phyloP scores from a whole-genome alignment of 805 yeast species.

The Yarrowia sp. region DNA sequence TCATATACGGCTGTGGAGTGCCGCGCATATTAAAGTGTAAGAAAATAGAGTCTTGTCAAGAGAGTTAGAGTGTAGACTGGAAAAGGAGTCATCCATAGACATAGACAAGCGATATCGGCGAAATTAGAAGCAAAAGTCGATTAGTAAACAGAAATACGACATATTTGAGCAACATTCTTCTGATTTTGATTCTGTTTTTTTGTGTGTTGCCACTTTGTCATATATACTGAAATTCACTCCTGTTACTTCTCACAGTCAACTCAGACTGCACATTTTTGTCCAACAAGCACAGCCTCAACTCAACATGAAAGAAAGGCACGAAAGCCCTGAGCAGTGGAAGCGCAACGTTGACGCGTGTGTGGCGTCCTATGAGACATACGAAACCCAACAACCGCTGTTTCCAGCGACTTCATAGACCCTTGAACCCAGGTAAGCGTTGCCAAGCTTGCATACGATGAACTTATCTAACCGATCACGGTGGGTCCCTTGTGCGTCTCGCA shows the following conservation, averaged over 20 bases:
- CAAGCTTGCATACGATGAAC: slow-evolving; percentile 2
- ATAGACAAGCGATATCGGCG: no score
- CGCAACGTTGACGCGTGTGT: not conserved
- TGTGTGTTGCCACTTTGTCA: no score
- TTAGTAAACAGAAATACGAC: not conserved
- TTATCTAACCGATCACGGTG: not conserved
- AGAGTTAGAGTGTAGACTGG: not conserved
- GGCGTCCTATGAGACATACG: slow-evolving; percentile 5
- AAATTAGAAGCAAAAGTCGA: no score
- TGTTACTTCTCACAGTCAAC: not conserved
- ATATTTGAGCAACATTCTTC: no score
- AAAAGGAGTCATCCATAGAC: no score
- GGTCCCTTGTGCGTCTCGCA: no score
- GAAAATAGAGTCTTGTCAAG: slow-evolving; percentile 28
- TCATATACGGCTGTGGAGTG: slow-evolving; percentile 37
- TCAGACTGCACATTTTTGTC: not conserved
- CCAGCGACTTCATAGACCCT: no score
- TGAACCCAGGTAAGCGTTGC: not conserved
- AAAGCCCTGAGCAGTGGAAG: no score
- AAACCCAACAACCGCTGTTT: not conserved
- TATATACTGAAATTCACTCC: no score
- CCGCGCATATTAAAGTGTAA: slow-evolving; percentile 34
- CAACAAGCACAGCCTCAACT: slow-evolving; percentile 15
- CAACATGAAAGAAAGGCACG: not conserved
- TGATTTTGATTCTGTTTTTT: not conserved